Base-by-base conservation (phyloP, 345 rosid genomes). In the Syzygium oleosum region DNA sequence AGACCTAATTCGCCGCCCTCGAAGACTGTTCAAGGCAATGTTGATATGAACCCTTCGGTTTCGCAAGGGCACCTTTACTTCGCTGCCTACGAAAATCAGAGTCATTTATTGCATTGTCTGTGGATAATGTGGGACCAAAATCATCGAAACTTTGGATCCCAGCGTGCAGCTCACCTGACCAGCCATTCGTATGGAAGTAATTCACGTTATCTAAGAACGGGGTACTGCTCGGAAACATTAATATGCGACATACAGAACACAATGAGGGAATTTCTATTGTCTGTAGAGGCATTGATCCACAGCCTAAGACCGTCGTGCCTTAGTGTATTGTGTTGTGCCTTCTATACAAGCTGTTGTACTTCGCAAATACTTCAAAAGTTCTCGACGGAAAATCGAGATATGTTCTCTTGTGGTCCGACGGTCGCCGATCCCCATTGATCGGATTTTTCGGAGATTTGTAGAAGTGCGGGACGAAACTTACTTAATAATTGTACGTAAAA, bases 311-410 rank as follows among this genome's bases (percentile, higher is more conserved):
- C 22, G 11, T 7, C 0, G 21, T 59, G 21, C 22, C 22, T 29
- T 0, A 14, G 38, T 31, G 41, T n/a, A n/a, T n/a, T 1, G 34
- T 13, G 34, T n/a, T 25, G 63, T 58, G 63, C n/a, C 63, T 23
- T 59, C 65, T 25, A 5, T 59, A 41, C 43, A 41, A 41, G 43
- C 43, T 41, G 43, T 41, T 41, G 43, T 41, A 59, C 65, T 59
- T 59, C 65, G 11, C 31, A 59, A 59, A 25, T 27, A 59, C 65
- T 59, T 25, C 6, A 59, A 59, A 59, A 12, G 65, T 59, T 59
- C 27, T 12, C 15, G 11, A 25, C 1, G 3, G n/a, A 59, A 12
- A 15, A 59, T 11, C 0, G 8, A 27, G 1, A 1, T 59, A 0
- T 27, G 2, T 25, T 59, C 54, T 13, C 54, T 52, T 52, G 54